A percentile compares a stretch with the other conserved stretches of the same genome.
Evolutionary conservation across 176 grass and related monocot species (phyloP).

Genomic region (maize (Zea mays)): Zm-B73-REFERENCE-NAM-5.0 NC_050103.1:101444001-101444500

Average conservation of each 20-base stretch:
- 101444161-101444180: slow-evolving; percentile 53
- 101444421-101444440: slow-evolving; percentile 4
- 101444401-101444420: slow-evolving; percentile 8
- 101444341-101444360: background rate
- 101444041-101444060: slow-evolving; percentile 19
- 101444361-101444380: background rate
- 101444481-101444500: background rate
- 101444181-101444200: too few relatives aligned
- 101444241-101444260: background rate
- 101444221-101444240: slow-evolving; percentile 8
- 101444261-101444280: background rate
- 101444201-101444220: background rate
- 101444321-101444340: slow-evolving; percentile 25
- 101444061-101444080: slow-evolving; percentile 1
- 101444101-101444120: background rate
- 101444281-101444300: slow-evolving; percentile 2
- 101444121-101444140: slow-evolving; percentile 5
- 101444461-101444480: background rate
- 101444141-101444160: slow-evolving; percentile 25
- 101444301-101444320: background rate
- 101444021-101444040: slow-evolving; percentile 17
- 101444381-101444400: background rate
- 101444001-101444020: slow-evolving; percentile 12
- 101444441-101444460: background rate
- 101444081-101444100: background rate